Base-by-base conservation (phyloP, 306 rosid genomes). In the Quercus dentata region DNA sequence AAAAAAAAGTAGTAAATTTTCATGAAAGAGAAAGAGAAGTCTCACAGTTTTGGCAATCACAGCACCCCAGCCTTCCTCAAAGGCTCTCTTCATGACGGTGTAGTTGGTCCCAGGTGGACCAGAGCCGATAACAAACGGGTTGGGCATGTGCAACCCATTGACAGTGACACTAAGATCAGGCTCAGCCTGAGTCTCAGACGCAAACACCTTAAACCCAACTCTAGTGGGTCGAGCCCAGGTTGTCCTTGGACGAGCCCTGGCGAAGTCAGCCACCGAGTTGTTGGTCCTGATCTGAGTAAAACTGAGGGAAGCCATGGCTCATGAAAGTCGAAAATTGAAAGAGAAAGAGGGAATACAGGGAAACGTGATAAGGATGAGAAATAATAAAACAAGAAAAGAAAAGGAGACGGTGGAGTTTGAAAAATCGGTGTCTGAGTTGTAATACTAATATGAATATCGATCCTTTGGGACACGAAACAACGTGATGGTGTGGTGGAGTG, bases 21-120 rank as follows among this genome's bases (percentile, higher is more conserved):
- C 44, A 38, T 6, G 44, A 38, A 38, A 27, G 5, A 21, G 4
- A 54, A 52, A 58, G 41, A 56, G 8, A 76, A 64, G 58, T 61
- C 96, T 85, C 84, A 95, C 99, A 89, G 99, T 95, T 82, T 95
- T 95, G 30, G 98, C 99, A 76, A 95, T 95, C 80, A 95, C 98
- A 64, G 92, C 98, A 19, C 99, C 99, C 99, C 99, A 95, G 1
- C 99, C 99, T 88, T 95, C 99, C 78, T 95, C 99, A 75, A 95
- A 95, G 65, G 99, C 98, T 75, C 92, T 91, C 73, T 95, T 95
- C 99, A 95, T 95, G 71, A 95, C 99, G 44, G 98, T 95, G 76
- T 95, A 95, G 81, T 95, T 95, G n/a, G 99, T 95, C 6, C 98
- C 99, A 0, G 99, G 99, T 15, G 98, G 99, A 78, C 98, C 99